Conservation (phyloP, 208 protist genomes). For the Leptomonas seymouri region DNA sequence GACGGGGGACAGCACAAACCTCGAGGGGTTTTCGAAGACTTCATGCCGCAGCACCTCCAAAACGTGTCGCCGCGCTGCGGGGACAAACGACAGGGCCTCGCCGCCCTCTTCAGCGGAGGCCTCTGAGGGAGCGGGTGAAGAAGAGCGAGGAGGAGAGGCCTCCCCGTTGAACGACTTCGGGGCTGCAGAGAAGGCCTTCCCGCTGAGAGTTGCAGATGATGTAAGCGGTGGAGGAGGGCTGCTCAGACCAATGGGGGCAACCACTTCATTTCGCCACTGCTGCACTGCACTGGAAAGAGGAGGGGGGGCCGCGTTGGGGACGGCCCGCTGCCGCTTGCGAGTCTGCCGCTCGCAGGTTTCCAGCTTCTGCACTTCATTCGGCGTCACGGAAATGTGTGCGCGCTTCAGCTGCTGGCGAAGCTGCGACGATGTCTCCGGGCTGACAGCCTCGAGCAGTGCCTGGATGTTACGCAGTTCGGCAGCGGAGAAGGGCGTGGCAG, state of each 20-base stretch:
- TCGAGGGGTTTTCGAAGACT: slow-evolving; percentile 63
- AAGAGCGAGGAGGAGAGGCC: background rate
- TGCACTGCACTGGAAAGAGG: background rate
- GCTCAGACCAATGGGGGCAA: too few species aligned
- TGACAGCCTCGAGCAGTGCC: slow-evolving; percentile 50
- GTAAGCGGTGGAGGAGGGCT: too few species aligned
- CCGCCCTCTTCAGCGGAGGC: background rate
- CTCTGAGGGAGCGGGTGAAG: background rate
- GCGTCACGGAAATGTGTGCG: slow-evolving; percentile 35
- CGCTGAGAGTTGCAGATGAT: too few species aligned
- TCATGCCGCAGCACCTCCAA: slow-evolving; percentile 68
- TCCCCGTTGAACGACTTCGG: too few species aligned
- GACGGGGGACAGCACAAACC: slow-evolving; percentile 70
- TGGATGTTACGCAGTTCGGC: slow-evolving; percentile 63
- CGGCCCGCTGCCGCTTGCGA: slow-evolving; percentile 33
- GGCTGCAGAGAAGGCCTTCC: too few species aligned
- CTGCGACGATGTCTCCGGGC: slow-evolving; percentile 32
- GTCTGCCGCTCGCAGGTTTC: slow-evolving; percentile 18
- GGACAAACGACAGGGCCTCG: slow-evolving; percentile 33
- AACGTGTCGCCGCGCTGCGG: slow-evolving; percentile 36
- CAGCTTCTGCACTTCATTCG: slow-evolving; percentile 11
- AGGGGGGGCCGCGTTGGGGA: background rate
- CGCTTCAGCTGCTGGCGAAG: slow-evolving; percentile 34
- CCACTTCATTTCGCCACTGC: background rate
- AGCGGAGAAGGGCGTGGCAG: slow-evolving; percentile 29